These are phyloP conservation scores for Colletotrichum viniferum DNA, from an alignment of 2,329 filamentous ascomycete species.

Conservation along the genomic window DNA sequence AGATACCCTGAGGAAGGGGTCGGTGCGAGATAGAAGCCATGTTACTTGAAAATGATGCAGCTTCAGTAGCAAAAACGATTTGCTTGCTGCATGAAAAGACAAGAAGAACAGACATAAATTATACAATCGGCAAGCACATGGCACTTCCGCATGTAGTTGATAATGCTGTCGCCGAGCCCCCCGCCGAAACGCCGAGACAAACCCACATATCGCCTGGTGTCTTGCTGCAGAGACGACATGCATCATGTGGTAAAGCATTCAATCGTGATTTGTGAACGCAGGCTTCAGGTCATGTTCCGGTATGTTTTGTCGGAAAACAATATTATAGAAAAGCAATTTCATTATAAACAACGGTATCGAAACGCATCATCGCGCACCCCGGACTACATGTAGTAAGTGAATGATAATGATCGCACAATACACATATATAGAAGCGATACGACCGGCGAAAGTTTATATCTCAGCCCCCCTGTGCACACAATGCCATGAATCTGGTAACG, in stretches of 20 bases:
- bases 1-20: background rate
- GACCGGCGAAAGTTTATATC: background rate
- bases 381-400: background rate
- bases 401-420: rapidly evolving
- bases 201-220: background rate
- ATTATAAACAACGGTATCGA: background rate
- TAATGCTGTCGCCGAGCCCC: background rate
- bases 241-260: background rate
- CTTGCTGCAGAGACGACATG: background rate
- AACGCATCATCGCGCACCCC: rapidly evolving
- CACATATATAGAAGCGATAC: background rate
- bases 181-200: background rate
- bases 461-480: rapidly evolving
- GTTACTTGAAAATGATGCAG: background rate
- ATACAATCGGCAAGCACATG: background rate
- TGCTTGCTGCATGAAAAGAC: background rate
- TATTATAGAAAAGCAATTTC: rapidly evolving
- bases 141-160: background rate
- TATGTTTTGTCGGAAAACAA: rapidly evolving
- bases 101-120: rapidly evolving
- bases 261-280: rapidly evolving
- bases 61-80: background rate
- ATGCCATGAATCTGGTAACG: background rate
- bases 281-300: rapidly evolving
- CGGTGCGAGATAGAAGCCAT: background rate